These are phyloP conservation scores for Diaporthe vexans DNA, from an alignment of 2,329 filamentous ascomycete species.

Conservation along the genomic window DNA sequence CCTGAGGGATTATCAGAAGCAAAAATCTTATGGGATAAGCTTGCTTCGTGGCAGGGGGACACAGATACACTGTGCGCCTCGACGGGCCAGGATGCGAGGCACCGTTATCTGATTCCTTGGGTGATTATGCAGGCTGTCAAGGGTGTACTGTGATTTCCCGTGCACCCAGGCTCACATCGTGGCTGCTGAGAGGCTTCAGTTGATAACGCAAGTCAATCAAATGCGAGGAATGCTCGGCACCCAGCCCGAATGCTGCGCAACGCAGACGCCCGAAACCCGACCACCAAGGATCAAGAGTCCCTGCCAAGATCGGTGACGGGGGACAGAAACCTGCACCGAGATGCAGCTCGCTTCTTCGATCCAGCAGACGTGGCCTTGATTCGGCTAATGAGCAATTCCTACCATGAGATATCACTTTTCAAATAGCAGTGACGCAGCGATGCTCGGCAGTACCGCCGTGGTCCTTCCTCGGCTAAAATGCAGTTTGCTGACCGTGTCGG, in stretches of 20 bases:
- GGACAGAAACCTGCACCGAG: conserved; percentile 2
- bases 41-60: conserved; percentile 9
- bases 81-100: conserved; percentile 24
- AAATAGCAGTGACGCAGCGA: neutral
- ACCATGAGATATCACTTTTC: neutral
- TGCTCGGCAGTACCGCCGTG: conserved; percentile 12
- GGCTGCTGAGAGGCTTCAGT: conserved; percentile 32
- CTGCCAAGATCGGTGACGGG: conserved; percentile 11
- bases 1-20: conserved; percentile 24
- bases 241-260: conserved; percentile 12
- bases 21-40: conserved; percentile 23
- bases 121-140: conserved; percentile 21
- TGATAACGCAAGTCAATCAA: conserved; percentile 15
- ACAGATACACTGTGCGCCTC: conserved; percentile 1
- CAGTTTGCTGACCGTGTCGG: conserved; percentile 5
- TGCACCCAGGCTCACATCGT: conserved; percentile 4
- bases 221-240: conserved; percentile 7
- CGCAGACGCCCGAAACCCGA: conserved; percentile 11
- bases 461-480: conserved; percentile 29
- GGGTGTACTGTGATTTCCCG: conserved; percentile 28
- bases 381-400: conserved; percentile 14
- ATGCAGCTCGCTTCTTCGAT: conserved; percentile 6
- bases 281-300: neutral
- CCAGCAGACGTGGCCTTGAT: conserved; percentile 1
- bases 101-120: conserved; percentile 14